Evolutionary conservation across 2,329 filamentous ascomycete genomes (phyloP).

Genomic region (Pseudocercospora musae): DNA sequence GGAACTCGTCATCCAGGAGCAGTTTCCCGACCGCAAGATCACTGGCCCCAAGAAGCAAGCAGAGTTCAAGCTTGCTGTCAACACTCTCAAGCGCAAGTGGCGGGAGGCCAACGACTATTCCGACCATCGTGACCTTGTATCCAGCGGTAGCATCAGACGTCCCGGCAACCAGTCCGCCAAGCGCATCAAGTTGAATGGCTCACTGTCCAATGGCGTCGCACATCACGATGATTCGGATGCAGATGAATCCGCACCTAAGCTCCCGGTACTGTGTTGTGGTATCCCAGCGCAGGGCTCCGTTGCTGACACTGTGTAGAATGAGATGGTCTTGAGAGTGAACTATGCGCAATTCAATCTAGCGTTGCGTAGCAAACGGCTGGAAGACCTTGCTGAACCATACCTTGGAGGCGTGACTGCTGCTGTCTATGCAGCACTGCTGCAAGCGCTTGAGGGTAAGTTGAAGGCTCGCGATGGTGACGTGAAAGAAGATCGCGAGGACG

Average conservation of each 20-base stretch:
- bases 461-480: slow-evolving; percentile 63
- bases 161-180: slow-evolving; percentile 28
- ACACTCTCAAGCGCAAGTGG: slow-evolving; percentile 54
- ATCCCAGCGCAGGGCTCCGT: slow-evolving; percentile 20
- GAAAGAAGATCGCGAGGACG: slow-evolving; percentile 38
- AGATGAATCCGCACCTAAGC: slow-evolving; percentile 29
- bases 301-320: slow-evolving; percentile 51
- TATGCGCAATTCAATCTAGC: slow-evolving; percentile 80
- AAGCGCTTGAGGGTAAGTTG: slow-evolving; percentile 65
- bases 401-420: slow-evolving; percentile 71
- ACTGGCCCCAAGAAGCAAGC: slow-evolving; percentile 65
- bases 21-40: slow-evolving; percentile 51
- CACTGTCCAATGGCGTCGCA: slow-evolving; percentile 30
- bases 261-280: slow-evolving; percentile 37
- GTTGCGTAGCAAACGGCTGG: slow-evolving; percentile 74
- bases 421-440: slow-evolving; percentile 73
- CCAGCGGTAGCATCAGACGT: slow-evolving; percentile 26
- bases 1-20: slow-evolving; percentile 56
- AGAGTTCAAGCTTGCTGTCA: slow-evolving; percentile 58
- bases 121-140: slow-evolving; percentile 27
- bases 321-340: slow-evolving; percentile 75
- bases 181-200: slow-evolving; percentile 35
- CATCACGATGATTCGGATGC: slow-evolving; percentile 19
- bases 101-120: slow-evolving; percentile 41
- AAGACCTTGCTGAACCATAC: slow-evolving; percentile 66